Conservation (phyloP, 257 asterid genomes). For the Solanum chmielewskii region DNA sequence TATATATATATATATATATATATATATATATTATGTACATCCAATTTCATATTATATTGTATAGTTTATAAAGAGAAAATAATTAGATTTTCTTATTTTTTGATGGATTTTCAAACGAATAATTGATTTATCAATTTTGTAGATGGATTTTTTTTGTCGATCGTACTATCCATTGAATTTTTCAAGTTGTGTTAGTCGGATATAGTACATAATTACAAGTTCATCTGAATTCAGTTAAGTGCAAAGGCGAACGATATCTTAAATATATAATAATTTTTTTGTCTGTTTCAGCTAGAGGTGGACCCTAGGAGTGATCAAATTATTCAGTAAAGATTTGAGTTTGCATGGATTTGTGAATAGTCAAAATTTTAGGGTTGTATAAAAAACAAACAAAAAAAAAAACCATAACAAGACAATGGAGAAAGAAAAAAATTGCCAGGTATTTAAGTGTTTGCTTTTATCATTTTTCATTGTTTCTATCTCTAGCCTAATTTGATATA, state of each 20-base stretch:
- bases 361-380: constrained; percentile 13
- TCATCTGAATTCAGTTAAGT: background rate
- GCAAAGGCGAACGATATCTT: background rate
- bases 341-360: constrained; percentile 15
- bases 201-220: no score
- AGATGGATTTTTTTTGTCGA: background rate
- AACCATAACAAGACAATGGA: constrained; percentile 31
- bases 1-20: no score
- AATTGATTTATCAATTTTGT: background rate
- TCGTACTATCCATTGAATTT: no score
- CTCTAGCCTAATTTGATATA: background rate
- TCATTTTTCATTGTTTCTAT: background rate
- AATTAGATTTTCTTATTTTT: background rate
- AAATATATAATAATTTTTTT: background rate
- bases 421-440: constrained; percentile 56
- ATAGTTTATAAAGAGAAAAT: background rate
- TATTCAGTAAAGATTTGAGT: background rate
- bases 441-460: constrained; percentile 5
- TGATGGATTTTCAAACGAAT: background rate
- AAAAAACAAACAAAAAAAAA: background rate
- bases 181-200: background rate
- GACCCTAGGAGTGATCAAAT: constrained; percentile 27
- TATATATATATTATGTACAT: background rate
- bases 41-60: background rate
- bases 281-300: constrained; percentile 24